Percentiles rank a stretch among this genome's conserved stretches.
These are phyloP conservation scores for Pythium pyrilobum DNA, from an alignment of 352 stramenopile genomes.

Conservation along the genomic window DNA sequence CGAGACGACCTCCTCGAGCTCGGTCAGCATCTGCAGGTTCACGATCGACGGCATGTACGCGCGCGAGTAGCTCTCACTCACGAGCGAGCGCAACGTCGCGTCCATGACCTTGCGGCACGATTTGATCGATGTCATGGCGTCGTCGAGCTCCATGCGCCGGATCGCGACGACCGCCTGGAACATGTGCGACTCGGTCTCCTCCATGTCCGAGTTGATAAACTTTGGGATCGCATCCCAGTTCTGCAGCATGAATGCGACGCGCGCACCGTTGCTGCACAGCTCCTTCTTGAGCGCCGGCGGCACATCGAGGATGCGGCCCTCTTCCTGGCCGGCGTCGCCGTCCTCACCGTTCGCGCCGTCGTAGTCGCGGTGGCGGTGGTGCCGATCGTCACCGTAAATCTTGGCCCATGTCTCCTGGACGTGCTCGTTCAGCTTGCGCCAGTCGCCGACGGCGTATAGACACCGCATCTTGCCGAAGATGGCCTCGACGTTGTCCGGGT, in stretches of 20 bases:
- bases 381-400: constrained; percentile 59
- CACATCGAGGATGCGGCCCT: constrained; percentile 57
- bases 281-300: constrained; percentile 81
- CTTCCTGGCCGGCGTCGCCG: constrained; percentile 21
- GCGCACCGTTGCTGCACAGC: constrained; percentile 73
- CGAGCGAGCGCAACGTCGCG: constrained; percentile 94
- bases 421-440: constrained; percentile 94
- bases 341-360: constrained; percentile 14
- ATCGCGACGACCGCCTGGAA: constrained; percentile 93
- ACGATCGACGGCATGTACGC: constrained; percentile 97
- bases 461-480: constrained; percentile 99
- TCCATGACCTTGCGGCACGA: constrained; percentile 94
- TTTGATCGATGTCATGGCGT: constrained; percentile 91
- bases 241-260: constrained; percentile 77
- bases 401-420: constrained; percentile 84
- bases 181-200: constrained; percentile 77
- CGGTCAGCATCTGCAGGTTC: constrained; percentile 95
- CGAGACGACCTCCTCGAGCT: constrained; percentile 91
- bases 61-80: constrained; percentile 96
- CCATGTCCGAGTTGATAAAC: constrained; percentile 87
- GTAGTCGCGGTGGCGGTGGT: constrained; percentile 17
- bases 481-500: constrained; percentile 90
- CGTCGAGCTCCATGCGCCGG: constrained; percentile 91
- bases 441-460: constrained; percentile 97
- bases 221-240: constrained; percentile 83